phyloP scores from a whole-genome alignment of 2,329 filamentous ascomycete genomes.

The Botrytis deweyae region DNA sequence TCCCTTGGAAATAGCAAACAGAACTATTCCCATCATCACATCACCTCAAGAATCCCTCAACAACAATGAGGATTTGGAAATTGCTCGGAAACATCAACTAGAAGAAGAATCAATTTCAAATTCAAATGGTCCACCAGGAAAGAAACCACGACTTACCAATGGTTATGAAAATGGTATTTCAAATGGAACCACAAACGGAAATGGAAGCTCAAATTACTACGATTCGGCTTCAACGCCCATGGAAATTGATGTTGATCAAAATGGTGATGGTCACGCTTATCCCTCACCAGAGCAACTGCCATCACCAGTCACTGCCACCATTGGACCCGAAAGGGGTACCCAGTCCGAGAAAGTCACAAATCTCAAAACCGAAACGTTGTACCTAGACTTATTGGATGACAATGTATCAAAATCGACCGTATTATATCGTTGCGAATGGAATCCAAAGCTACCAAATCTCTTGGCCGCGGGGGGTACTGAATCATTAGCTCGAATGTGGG shows the following conservation, averaged over 20 bases:
- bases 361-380: conserved; percentile 58
- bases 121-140: conserved; percentile 55
- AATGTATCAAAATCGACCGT: conserved; percentile 45
- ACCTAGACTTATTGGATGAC: conserved; percentile 52
- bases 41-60: conserved; percentile 11
- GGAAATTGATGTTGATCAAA: conserved; percentile 51
- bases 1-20: conserved; percentile 18
- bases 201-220: conserved; percentile 36
- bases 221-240: conserved; percentile 47
- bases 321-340: conserved; percentile 62
- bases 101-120: conserved; percentile 39
- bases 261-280: conserved; percentile 58
- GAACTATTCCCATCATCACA: conserved; percentile 5
- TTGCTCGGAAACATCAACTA: conserved; percentile 37
- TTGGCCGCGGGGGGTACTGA: conserved; percentile 68
- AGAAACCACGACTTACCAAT: conserved; percentile 61
- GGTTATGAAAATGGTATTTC: conserved; percentile 54
- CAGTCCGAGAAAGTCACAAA: conserved; percentile 65
- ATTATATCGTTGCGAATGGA: conserved; percentile 68
- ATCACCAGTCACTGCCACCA: conserved; percentile 55
- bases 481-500: conserved; percentile 69
- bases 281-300: conserved; percentile 57
- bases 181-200: conserved; percentile 35
- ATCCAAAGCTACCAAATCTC: conserved; percentile 61
- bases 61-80: conserved; percentile 35